phyloP scores from a whole-genome alignment of 2,329 filamentous ascomycete genomes.

The Arachnopeziza araneosa region DNA sequence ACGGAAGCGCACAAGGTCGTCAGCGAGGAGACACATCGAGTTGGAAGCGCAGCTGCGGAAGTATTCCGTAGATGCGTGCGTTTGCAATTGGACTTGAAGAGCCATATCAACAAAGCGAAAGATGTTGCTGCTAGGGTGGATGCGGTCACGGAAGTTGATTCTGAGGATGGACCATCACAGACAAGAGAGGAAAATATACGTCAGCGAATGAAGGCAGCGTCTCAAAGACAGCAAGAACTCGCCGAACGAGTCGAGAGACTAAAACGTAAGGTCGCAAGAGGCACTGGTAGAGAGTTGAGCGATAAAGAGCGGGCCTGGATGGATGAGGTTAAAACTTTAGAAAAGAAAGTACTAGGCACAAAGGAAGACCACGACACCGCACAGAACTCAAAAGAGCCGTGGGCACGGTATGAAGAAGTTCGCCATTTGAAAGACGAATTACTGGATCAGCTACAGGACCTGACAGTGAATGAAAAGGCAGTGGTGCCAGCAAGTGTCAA shows the following conservation, averaged over 20 bases:
- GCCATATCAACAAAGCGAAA: slow-evolving; percentile 61
- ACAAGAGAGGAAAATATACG: slow-evolving; percentile 53
- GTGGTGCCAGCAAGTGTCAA: slow-evolving; percentile 7
- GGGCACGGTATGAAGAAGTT: slow-evolving; percentile 51
- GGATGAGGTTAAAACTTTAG: slow-evolving; percentile 45
- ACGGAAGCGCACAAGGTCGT: slow-evolving; percentile 68
- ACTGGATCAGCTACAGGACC: slow-evolving; percentile 24
- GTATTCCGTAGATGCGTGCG: slow-evolving; percentile 66
- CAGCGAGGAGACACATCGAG: slow-evolving; percentile 60
- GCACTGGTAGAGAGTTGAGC: slow-evolving; percentile 47
- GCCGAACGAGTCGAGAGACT: slow-evolving; percentile 55
- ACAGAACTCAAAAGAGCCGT: slow-evolving; percentile 38
- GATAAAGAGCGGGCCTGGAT: slow-evolving; percentile 57
- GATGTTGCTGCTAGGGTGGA: slow-evolving; percentile 64
- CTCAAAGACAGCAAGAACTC: slow-evolving; percentile 51
- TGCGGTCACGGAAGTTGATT: slow-evolving; percentile 55
- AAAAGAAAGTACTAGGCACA: slow-evolving; percentile 31
- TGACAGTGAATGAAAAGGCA: slow-evolving; percentile 19
- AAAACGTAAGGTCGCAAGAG: slow-evolving; percentile 44
- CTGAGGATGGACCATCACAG: slow-evolving; percentile 42
- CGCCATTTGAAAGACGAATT: slow-evolving; percentile 36
- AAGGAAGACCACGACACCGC: slow-evolving; percentile 7
- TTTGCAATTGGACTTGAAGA: slow-evolving; percentile 60
- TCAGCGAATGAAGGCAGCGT: slow-evolving; percentile 49
- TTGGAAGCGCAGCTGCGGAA: slow-evolving; percentile 66